Base-by-base conservation (phyloP, 352 stramenopile genomes). In the Phytophthora cactorum region DNA sequence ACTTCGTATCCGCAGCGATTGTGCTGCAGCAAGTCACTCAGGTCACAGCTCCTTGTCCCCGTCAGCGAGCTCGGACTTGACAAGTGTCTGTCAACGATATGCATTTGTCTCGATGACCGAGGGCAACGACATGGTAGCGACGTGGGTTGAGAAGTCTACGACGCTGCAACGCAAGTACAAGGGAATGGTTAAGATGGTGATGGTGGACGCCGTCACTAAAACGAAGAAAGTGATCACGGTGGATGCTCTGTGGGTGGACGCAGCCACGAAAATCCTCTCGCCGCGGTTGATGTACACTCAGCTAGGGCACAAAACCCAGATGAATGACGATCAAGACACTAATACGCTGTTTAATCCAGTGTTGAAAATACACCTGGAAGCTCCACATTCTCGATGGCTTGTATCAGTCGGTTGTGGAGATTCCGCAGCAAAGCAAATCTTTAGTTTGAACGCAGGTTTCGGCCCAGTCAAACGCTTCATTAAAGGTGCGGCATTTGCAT, bases 201-300 rank as follows among this genome's bases (percentile, higher is more conserved):
- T 54, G 1, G 50, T 54, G 0, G 59, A 59, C 49, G 47, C 49
- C 29, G 45, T 49, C n/a, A n/a, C n/a, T n/a, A n/a, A n/a, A n/a
- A n/a, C n/a, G 12, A 29, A 17, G 4, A 34, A 29, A 5, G 41
- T 66, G 50, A 59, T 66, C 14, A 59, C 15, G 1, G 34, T 66
- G 31, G 59, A 66, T 3, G 59, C 59, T 34, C 0, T 50, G 28
- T 54, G 59, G 39, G 50, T 43, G 9, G 50, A 66, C 8, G 31
- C 39, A 14, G 49, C 59, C 14, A 66, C 50, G n/a, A 22, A 22
- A 22, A 22, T 22, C 17, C 17, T 22, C 17, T 22, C 17, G 28
- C 47, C 52, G 17, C 47, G 38, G 1, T 27, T 49, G 27, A 28
- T 59, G 59, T 59, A 47, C 4, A 2, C 44, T 4, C 4, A 66